These are phyloP conservation scores for Orbilia brochopaga DNA, from an alignment of 2,329 filamentous ascomycete species.

Conservation along the genomic window DNA sequence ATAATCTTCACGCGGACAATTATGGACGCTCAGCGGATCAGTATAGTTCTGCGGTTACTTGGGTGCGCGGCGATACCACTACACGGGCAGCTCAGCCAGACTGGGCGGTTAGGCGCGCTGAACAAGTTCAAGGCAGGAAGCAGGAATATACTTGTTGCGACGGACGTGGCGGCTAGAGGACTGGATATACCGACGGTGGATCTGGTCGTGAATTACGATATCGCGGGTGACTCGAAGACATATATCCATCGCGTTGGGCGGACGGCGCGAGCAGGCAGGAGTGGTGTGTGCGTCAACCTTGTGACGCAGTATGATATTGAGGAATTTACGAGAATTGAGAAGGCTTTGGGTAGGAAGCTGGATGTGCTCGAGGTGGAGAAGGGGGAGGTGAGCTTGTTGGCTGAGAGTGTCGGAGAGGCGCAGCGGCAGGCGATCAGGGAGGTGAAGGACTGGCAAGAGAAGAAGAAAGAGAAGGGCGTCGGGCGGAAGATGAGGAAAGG, in stretches of 20 bases:
- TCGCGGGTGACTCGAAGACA: slow-evolving; percentile 84
- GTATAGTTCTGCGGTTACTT: slow-evolving; percentile 80
- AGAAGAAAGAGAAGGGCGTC: slow-evolving; percentile 60
- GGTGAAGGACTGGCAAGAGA: slow-evolving; percentile 80
- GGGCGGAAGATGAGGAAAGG: slow-evolving; percentile 52
- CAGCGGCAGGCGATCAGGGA: slow-evolving; percentile 78
- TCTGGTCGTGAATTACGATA: slow-evolving; percentile 81
- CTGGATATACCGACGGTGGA: slow-evolving; percentile 93
- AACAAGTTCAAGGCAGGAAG: slow-evolving; percentile 84
- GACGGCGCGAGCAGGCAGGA: slow-evolving; percentile 90
- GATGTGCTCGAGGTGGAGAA: slow-evolving; percentile 72
- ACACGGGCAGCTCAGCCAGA: slow-evolving; percentile 89
- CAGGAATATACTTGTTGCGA: slow-evolving; percentile 88
- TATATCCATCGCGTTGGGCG: slow-evolving; percentile 97
- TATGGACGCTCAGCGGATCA: slow-evolving; percentile 83
- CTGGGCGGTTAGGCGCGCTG: slow-evolving; percentile 81
- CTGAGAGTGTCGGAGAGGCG: slow-evolving; percentile 78
- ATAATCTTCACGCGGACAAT: slow-evolving; percentile 94
- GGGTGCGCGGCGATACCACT: slow-evolving; percentile 91
- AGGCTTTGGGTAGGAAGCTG: slow-evolving; percentile 78
- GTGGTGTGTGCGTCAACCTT: slow-evolving; percentile 78
- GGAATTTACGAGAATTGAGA: slow-evolving; percentile 80
- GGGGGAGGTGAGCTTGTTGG: slow-evolving; percentile 85
- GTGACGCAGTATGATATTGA: slow-evolving; percentile 89
- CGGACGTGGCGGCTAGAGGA: slow-evolving; percentile 90